These are phyloP conservation scores for Ziziphus jujuba DNA, from an alignment of 306 rosid genomes.

Conservation along the genomic window DNA sequence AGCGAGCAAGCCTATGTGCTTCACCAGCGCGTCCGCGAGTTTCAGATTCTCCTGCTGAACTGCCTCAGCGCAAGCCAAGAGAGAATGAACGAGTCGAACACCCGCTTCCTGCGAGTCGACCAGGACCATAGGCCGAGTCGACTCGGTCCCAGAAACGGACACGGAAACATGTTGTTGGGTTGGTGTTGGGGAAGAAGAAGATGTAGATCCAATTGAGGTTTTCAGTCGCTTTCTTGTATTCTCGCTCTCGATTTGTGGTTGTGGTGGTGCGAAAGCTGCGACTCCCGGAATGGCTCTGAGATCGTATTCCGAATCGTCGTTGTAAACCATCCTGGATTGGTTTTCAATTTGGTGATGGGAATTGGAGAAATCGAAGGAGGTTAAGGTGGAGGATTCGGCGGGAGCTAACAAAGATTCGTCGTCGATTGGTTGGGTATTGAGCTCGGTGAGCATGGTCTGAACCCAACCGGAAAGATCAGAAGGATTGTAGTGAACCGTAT, in stretches of 20 bases:
- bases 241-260: background rate
- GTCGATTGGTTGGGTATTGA: conserved; percentile 43
- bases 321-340: conserved; percentile 31
- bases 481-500: conserved; percentile 79
- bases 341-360: conserved; percentile 13
- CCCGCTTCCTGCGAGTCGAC: conserved; percentile 71
- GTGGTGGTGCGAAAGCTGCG: conserved; percentile 54
- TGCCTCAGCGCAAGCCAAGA: conserved; percentile 84
- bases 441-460: conserved; percentile 68
- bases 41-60: conserved; percentile 57
- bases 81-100: conserved; percentile 75
- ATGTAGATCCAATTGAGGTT: conserved; percentile 25
- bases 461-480: conserved; percentile 83
- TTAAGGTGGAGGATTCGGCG: conserved; percentile 18
- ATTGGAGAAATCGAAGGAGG: conserved; percentile 14
- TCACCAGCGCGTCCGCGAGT: conserved; percentile 61
- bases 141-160: conserved; percentile 30
- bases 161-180: background rate
- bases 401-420: conserved; percentile 25
- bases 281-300: conserved; percentile 79
- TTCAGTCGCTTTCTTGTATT: conserved; percentile 42
- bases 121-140: conserved; percentile 58
- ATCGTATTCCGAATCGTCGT: conserved; percentile 76
- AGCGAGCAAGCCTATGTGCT: conserved; percentile 57
- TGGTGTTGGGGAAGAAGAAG: background rate